Percentiles rank a stretch among this genome's conserved stretches.
Conservation (phyloP, 1,284 basidiomycete genomes). For the Trametes sp. region DNA sequence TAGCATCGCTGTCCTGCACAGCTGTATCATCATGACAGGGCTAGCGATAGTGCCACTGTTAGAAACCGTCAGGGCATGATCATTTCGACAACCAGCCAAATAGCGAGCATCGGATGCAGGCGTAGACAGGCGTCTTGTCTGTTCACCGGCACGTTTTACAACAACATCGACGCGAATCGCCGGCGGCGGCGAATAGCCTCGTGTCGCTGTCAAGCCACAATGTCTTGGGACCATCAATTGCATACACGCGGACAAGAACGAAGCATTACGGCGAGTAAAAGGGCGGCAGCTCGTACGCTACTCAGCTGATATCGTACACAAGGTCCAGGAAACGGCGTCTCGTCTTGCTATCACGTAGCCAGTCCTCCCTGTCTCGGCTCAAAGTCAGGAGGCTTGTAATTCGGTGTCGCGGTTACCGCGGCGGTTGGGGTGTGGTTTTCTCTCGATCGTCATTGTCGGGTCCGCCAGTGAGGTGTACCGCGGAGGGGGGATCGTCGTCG, state of each 20-base stretch:
- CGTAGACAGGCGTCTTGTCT: neutral
- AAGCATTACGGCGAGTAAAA: constrained; percentile 9
- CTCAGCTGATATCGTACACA: constrained; percentile 16
- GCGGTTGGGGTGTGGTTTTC: constrained; percentile 22
- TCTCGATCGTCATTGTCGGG: constrained; percentile 1
- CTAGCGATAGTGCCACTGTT: too few relatives aligned
- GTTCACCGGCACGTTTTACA: neutral
- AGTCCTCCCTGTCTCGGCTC: neutral
- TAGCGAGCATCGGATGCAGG: neutral
- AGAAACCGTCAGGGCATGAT: too few relatives aligned
- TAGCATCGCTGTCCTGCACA: neutral
- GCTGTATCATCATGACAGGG: neutral
- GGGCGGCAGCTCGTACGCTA: constrained; percentile 10
- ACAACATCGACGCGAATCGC: neutral
- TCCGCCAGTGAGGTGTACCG: neutral
- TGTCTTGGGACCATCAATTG: constrained; percentile 1
- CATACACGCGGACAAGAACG: constrained; percentile 3
- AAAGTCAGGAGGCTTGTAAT: neutral
- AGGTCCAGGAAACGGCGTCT: constrained; percentile 1
- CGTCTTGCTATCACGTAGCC: constrained; percentile 3
- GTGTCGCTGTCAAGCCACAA: neutral
- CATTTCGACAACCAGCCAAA: neutral
- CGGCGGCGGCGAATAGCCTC: constrained; percentile 3
- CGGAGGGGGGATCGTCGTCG: constrained; percentile 13
- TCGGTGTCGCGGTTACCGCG: constrained; percentile 1